Evolutionary conservation across 164 flowering plant species (phyloP), one percentile per base, ranked within the genome.

Genomic region (Piper longum): DNA sequence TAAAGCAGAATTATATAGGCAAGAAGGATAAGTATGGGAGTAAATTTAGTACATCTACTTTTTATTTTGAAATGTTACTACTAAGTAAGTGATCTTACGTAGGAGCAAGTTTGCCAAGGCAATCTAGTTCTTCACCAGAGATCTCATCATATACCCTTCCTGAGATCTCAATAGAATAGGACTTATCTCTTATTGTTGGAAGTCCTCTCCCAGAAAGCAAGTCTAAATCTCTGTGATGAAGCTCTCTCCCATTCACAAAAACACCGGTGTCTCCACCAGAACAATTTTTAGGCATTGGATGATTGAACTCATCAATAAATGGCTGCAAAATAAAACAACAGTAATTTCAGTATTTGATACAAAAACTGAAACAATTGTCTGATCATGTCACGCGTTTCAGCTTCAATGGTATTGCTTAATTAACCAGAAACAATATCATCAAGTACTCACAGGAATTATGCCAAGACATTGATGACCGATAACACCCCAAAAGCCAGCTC

Each of bases 401-500:
- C 52, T 26, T 26, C 59, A 56, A 26, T 56, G 16, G 16, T 6
- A 26, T 56, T 26, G 17, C 1, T 56, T 17, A 56, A 17, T 56
- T 19, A 7, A 56, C 59, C 16, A 16, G 4, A 56, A 56, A 56
- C 3, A 60, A 4, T 18, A 60, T 16, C 5, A 36, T 43, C 5
- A 19, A 9, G 68, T 17, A 64, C 89, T 86, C 67, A 93, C 99
- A 51, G 89, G 91, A 73, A 93, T 81, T 67, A 92, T 83, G 71
- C 98, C 98, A 39, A 84, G 82, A 75, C 99, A 90, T 63, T 82
- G 95, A 13, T 87, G 85, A 41, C 87, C 91, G 73, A 85, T 79
- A 66, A 81, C 82, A 67, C 99, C 99, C 99, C 99, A 93, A 65
- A 93, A 93, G 70, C 99, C 99, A 73, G 92, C 98, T 74, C 76